A percentile compares a stretch with the other conserved stretches of the same genome.
phyloP scores from a whole-genome alignment of 352 stramenopile genomes.

The Phytophthora boehmeriae region DNA sequence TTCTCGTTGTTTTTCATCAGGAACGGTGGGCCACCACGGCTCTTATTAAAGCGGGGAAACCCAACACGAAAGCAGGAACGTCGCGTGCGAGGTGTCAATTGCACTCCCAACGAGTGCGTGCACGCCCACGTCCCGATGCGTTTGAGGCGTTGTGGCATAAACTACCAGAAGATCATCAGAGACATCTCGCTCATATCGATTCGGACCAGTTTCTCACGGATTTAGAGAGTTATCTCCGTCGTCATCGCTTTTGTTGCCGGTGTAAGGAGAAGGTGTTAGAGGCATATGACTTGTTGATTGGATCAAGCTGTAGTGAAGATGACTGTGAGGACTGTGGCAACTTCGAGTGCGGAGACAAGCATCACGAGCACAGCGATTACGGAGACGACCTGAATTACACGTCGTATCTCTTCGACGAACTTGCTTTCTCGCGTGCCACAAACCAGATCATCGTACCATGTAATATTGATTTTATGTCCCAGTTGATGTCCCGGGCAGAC shows the following conservation, averaged over 20 bases:
- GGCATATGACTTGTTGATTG: conserved; percentile 86
- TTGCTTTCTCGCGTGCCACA: conserved; percentile 80
- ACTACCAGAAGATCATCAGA: conserved; percentile 77
- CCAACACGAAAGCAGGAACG: conserved; percentile 33
- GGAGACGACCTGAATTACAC: conserved; percentile 86
- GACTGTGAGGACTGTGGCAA: conserved; percentile 86
- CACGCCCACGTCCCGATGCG: conserved; percentile 68
- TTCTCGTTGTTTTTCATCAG: conserved; percentile 85
- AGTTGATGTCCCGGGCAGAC: conserved; percentile 84
- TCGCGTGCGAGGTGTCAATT: conserved; percentile 70
- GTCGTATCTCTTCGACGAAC: conserved; percentile 87
- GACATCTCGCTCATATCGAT: conserved; percentile 84
- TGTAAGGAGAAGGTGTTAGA: conserved; percentile 91
- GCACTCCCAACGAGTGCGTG: conserved; percentile 77
- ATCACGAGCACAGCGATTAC: conserved; percentile 77
- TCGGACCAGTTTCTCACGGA: conserved; percentile 89
- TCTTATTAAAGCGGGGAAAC: conserved; percentile 56
- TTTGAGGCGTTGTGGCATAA: conserved; percentile 86
- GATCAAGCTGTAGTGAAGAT: conserved; percentile 84
- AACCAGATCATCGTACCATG: conserved; percentile 86
- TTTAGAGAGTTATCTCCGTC: conserved; percentile 81
- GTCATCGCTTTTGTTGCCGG: conserved; percentile 87
- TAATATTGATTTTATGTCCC: conserved; percentile 86
- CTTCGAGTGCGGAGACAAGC: conserved; percentile 78
- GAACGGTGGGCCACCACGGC: conserved; percentile 64